Conservation (phyloP, 768 basidiomycete species). For the Lactifluus volemus region DNA sequence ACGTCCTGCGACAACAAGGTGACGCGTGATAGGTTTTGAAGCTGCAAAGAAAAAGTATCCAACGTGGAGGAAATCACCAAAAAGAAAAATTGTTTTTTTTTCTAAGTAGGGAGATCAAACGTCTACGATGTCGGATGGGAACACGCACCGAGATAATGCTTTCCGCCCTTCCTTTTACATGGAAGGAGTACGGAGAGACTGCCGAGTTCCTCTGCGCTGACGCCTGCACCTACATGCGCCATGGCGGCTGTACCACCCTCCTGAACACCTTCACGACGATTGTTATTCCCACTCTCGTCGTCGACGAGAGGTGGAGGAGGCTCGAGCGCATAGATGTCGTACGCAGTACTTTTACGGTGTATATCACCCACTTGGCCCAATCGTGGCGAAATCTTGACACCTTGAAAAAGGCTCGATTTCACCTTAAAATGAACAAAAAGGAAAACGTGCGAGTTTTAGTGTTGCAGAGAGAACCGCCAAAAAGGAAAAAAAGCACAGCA, state of each 20-base stretch:
- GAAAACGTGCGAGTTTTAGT: background rate
- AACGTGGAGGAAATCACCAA: background rate
- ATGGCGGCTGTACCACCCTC: background rate
- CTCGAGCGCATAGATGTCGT: constrained; percentile 13
- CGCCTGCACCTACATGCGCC: background rate
- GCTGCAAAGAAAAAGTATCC: background rate
- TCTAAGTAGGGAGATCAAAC: background rate
- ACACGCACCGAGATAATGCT: constrained; percentile 15
- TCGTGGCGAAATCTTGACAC: background rate
- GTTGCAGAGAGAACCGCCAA: background rate
- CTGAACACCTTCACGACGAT: background rate
- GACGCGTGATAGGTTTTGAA: constrained; percentile 11
- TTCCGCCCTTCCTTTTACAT: constrained; percentile 14
- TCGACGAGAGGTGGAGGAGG: background rate
- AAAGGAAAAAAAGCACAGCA: background rate
- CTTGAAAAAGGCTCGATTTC: constrained; percentile 6
- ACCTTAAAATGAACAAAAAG: background rate
- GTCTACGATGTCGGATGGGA: background rate
- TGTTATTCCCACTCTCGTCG: background rate
- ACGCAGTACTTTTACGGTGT: constrained; percentile 3
- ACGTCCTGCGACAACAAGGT: constrained; percentile 10
- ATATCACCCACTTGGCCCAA: constrained; percentile 12
- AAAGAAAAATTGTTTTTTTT: background rate
- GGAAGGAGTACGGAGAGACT: constrained; percentile 16
- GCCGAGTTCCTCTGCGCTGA: constrained; percentile 16